Conservation (phyloP, 495 filamentous ascomycete genomes). For the Penicillium odoratum region DNA sequence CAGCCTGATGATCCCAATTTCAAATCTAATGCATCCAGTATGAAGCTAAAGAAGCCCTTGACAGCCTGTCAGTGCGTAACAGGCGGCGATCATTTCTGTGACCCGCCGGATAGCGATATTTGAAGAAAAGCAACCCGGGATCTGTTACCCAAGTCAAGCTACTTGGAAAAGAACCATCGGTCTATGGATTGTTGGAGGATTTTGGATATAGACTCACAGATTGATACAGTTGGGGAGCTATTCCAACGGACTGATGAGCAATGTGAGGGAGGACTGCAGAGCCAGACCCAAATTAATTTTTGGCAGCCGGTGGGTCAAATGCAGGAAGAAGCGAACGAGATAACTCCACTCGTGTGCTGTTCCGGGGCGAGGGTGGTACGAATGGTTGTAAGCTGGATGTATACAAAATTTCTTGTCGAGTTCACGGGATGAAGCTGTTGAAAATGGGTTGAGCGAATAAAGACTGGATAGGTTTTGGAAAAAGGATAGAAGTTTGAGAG, state of each 20-base stretch:
- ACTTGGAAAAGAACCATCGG: conserved; percentile 18
- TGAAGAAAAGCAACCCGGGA: conserved; percentile 3
- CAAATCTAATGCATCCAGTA: background rate
- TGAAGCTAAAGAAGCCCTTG: conserved; percentile 11
- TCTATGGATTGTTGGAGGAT: background rate
- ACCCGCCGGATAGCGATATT: conserved; percentile 22
- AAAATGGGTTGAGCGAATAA: background rate
- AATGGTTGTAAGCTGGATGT: conserved; percentile 24
- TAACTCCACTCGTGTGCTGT: too few species aligned
- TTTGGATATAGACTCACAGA: conserved; percentile 17
- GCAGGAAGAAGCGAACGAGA: conserved; percentile 26
- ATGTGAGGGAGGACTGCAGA: conserved; percentile 25
- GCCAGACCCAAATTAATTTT: conserved; percentile 12
- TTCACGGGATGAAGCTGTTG: too few species aligned
- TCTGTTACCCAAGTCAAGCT: conserved; percentile 23
- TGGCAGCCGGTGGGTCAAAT: conserved; percentile 22
- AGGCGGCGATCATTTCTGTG: conserved; percentile 7
- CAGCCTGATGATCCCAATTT: background rate
- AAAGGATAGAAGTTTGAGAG: conserved; percentile 7
- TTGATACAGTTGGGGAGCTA: background rate
- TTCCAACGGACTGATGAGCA: background rate
- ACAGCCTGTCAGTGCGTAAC: too few species aligned
- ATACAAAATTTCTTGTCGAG: conserved; percentile 26
- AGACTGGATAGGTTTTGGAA: conserved; percentile 15
- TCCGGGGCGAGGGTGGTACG: conserved; percentile 11